Evolutionary conservation across 2,329 filamentous ascomycete species (phyloP).

Genomic region (Pyrenochaeta sp.): DNA sequence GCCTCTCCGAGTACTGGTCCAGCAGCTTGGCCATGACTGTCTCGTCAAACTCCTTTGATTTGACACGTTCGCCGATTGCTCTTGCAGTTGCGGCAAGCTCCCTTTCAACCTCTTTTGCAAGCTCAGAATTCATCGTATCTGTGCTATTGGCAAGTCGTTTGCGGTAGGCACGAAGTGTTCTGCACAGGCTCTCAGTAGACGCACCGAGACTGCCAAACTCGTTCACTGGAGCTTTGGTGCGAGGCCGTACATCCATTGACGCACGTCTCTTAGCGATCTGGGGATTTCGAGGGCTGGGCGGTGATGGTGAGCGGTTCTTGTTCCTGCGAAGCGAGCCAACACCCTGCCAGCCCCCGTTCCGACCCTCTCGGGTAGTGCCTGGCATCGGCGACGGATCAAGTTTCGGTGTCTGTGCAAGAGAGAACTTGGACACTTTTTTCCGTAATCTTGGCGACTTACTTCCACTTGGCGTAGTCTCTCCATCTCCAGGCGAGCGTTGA

Average conservation of each 20-base stretch:
- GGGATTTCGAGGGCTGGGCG: conserved; percentile 47
- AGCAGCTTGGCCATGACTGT: conserved; percentile 64
- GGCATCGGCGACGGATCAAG: conserved; percentile 53
- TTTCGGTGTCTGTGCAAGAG: conserved; percentile 56
- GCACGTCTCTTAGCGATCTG: conserved; percentile 54
- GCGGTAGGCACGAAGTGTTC: conserved; percentile 65
- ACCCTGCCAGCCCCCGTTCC: conserved; percentile 21
- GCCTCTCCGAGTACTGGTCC: conserved; percentile 77
- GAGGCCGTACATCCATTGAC: conserved; percentile 60
- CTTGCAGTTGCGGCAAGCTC: conserved; percentile 62
- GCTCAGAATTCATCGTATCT: conserved; percentile 56
- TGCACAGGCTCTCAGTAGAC: conserved; percentile 65
- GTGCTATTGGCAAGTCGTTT: conserved; percentile 63
- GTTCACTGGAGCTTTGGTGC: conserved; percentile 51
- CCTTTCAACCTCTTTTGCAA: conserved; percentile 63
- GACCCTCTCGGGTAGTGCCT: conserved; percentile 31
- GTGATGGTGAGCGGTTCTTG: conserved; percentile 54
- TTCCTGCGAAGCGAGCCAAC: conserved; percentile 36
- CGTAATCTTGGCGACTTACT: conserved; percentile 60
- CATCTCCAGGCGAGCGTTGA: conserved; percentile 58
- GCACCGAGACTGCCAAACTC: conserved; percentile 47
- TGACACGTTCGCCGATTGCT: conserved; percentile 54
- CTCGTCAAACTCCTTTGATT: conserved; percentile 53
- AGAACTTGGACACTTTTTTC: conserved; percentile 63
- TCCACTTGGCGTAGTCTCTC: conserved; percentile 48